Evolutionary conservation across 2,329 filamentous ascomycete species (phyloP), one percentile per base, ranked within the genome.

Genomic region (Sclerotinia borealis): DNA sequence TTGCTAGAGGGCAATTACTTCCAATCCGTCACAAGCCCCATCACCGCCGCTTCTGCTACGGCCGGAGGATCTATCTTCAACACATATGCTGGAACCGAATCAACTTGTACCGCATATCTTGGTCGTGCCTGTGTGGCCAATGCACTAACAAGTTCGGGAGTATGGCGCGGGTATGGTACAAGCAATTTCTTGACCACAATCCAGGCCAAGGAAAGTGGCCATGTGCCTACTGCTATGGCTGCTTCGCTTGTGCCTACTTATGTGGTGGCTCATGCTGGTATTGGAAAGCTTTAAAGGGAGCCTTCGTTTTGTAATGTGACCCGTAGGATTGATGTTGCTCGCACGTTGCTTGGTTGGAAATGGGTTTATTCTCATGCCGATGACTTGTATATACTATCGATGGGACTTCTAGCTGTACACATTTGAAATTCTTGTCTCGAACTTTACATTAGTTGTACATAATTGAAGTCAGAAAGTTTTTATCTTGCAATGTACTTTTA

Each of bases 1-100:
- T 65, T 79, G 5, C 69, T 80, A 27, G 79, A 80, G 66, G 79
- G 78, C 41, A 79, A 79, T 70, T 75, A 74, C 65, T 79, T 80
- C 65, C 68, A 75, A 41, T 66, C 72, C 8, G 76, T 79, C 56
- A 72, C 73, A 4, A 77, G 34, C 4, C 54, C 58, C n/a, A 58
- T 65, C 9, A 61, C 59, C 29, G 4, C 58, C 22, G 50, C 27
- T 50, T 56, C 56, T n/a, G 29, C 59, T 22, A 36, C 48, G 1
- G 34, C 15, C 4, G 52, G 59, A 43, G 47, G 49, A 17, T 41
- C 29, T 17, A 45, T 62, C 22, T 64, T 62, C 43, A n/a, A 62
- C 29, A 45, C 51, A 4, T 25, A 10, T 17, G 29, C 59, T n/a
- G 49, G 49, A 22, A 36, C 52, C 1, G 55, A 63, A 10, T 48